Conservation (phyloP, 1,284 basidiomycete genomes). For the Microbotryomycetes sp. region DNA sequence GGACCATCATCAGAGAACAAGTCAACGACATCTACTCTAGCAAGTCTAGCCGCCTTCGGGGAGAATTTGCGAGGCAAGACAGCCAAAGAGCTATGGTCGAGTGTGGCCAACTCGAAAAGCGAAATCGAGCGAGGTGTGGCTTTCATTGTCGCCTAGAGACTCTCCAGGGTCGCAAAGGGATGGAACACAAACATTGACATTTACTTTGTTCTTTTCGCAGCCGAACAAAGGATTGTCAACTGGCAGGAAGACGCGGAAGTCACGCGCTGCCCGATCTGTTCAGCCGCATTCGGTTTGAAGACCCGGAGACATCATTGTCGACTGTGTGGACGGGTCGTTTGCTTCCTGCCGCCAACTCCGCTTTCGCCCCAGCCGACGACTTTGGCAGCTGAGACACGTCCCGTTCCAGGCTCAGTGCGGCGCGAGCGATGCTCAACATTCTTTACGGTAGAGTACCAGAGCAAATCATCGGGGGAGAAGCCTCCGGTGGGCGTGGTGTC, state of each 20-base stretch:
- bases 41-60: slow-evolving; percentile 8
- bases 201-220: slow-evolving; percentile 37
- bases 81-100: slow-evolving; percentile 20
- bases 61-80: slow-evolving; percentile 7
- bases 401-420: slow-evolving; percentile 13
- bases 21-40: background rate
- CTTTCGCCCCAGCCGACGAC: slow-evolving; percentile 42
- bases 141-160: too few species aligned
- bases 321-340: slow-evolving; percentile 85
- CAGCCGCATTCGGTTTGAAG: slow-evolving; percentile 73
- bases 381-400: background rate
- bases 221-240: slow-evolving; percentile 86
- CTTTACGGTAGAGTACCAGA: slow-evolving; percentile 36
- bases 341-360: slow-evolving; percentile 66
- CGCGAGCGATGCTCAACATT: slow-evolving; percentile 42
- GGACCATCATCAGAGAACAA: background rate
- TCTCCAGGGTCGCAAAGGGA: background rate
- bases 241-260: slow-evolving; percentile 82
- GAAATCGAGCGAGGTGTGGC: slow-evolving; percentile 23
- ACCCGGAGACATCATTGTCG: slow-evolving; percentile 97
- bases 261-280: slow-evolving; percentile 76
- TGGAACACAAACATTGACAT: background rate
- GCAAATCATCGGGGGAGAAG: slow-evolving; percentile 3
- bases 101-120: slow-evolving; percentile 9
- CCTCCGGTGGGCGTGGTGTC: slow-evolving; percentile 18